phyloP scores from a whole-genome alignment of 768 basidiomycete genomes.

The Russula sp. region DNA sequence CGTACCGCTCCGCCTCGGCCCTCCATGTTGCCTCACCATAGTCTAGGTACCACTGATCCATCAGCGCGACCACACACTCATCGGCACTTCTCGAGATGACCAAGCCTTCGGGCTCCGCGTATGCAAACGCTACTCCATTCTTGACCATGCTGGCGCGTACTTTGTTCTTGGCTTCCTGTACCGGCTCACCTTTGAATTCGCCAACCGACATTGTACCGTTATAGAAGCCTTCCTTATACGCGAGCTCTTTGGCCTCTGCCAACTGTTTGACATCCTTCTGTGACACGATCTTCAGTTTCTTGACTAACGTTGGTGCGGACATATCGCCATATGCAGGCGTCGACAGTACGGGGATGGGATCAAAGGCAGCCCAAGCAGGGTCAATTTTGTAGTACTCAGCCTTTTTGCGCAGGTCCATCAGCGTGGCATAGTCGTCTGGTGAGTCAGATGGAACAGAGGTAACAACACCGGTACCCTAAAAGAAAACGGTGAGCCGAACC shows the following conservation, averaged over 20 bases:
- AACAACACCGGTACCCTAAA: slow-evolving; percentile 91
- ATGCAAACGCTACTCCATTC: slow-evolving; percentile 71
- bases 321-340: slow-evolving; percentile 93
- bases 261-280: slow-evolving; percentile 92
- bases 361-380: slow-evolving; percentile 75
- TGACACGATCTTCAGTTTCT: slow-evolving; percentile 89
- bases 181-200: slow-evolving; percentile 80
- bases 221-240: slow-evolving; percentile 99
- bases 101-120: slow-evolving; percentile 91
- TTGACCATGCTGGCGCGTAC: slow-evolving; percentile 81
- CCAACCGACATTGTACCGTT: slow-evolving; percentile 86
- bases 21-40: slow-evolving; percentile 93
- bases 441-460: slow-evolving; percentile 98
- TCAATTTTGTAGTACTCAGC: slow-evolving; percentile 94
- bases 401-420: slow-evolving; percentile 91
- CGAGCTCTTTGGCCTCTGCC: slow-evolving; percentile 93
- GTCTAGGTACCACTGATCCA: slow-evolving; percentile 99
- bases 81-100: slow-evolving; percentile 89
- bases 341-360: slow-evolving; percentile 80
- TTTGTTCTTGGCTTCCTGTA: slow-evolving; percentile 87
- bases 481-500: slow-evolving; percentile 5
- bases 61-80: slow-evolving; percentile 95
- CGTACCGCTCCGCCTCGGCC: slow-evolving; percentile 72
- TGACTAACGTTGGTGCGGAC: slow-evolving; percentile 75
- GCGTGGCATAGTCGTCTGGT: slow-evolving; percentile 89